These are phyloP conservation scores for Aureobasidium sp. DNA, from an alignment of 2,329 filamentous ascomycete species.

Conservation along the genomic window DNA sequence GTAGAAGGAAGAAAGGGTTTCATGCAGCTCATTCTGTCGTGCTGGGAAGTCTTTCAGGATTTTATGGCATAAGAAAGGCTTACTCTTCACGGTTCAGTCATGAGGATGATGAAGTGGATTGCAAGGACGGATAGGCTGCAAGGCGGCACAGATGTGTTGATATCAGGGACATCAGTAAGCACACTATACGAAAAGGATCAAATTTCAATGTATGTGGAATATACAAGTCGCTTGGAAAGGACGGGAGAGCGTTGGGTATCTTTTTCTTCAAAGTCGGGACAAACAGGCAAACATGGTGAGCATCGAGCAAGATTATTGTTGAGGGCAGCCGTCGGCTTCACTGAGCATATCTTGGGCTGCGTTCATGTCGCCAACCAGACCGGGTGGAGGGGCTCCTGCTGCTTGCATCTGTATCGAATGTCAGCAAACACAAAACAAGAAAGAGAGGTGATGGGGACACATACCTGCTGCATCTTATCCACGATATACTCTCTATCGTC, in stretches of 20 bases:
- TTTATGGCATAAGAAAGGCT: too few species aligned
- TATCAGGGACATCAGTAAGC: too few species aligned
- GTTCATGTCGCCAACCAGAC: constrained; percentile 83
- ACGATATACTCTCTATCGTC: constrained; percentile 86
- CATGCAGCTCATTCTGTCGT: too few species aligned
- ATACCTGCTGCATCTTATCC: constrained; percentile 93
- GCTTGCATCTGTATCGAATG: constrained; percentile 78
- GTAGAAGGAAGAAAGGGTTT: too few species aligned
- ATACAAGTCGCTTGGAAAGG: background rate
- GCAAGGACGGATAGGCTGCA: too few species aligned
- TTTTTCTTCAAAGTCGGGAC: background rate
- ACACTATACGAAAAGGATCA: too few species aligned
- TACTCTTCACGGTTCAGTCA: too few species aligned
- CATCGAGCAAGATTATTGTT: constrained; percentile 39
- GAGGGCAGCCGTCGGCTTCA: constrained; percentile 54
- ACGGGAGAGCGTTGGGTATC: constrained; percentile 1
- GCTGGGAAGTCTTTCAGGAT: too few species aligned
- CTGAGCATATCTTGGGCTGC: constrained; percentile 62
- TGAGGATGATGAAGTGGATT: too few species aligned
- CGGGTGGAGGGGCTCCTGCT: constrained; percentile 78
- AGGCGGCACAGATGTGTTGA: too few species aligned
- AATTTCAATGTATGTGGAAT: background rate
- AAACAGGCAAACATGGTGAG: background rate
- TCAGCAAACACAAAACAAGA: background rate
- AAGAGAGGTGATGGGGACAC: constrained; percentile 18